These are phyloP conservation scores for Arctostaphylos glauca DNA, from an alignment of 148 eudicot species.

Conservation along the genomic window DNA sequence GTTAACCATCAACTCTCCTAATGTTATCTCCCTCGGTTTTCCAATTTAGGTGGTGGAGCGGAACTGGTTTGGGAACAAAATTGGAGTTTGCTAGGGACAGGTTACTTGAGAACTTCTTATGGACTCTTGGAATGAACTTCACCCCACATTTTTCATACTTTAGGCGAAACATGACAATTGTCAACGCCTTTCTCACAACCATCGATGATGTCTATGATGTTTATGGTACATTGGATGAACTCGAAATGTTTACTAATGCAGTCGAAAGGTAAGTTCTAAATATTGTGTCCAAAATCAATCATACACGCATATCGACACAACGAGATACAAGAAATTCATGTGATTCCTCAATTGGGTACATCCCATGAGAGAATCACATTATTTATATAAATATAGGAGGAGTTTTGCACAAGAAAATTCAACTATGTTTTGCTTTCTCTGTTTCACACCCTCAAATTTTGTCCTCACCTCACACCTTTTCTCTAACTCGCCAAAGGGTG, in stretches of 20 bases:
- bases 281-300: too few relatives aligned
- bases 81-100: constrained; percentile 12
- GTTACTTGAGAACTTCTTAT: constrained; percentile 1
- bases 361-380: too few relatives aligned
- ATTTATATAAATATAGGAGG: too few relatives aligned
- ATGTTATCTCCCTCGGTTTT: background rate
- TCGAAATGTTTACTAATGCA: background rate
- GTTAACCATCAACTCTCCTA: background rate
- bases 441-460: too few relatives aligned
- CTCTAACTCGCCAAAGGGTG: too few relatives aligned
- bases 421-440: too few relatives aligned
- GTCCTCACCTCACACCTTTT: too few relatives aligned
- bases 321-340: too few relatives aligned
- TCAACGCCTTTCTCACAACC: background rate
- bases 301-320: too few relatives aligned
- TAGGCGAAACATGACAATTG: background rate
- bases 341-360: background rate
- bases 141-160: background rate
- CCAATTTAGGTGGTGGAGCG: background rate
- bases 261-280: background rate
- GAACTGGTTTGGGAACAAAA: background rate
- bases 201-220: constrained; percentile 3
- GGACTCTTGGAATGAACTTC: background rate
- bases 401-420: too few relatives aligned
- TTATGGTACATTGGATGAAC: constrained; percentile 3